phyloP scores from a whole-genome alignment of 768 basidiomycete genomes.

The Tylopilus plumbeoviolaceoides region DNA sequence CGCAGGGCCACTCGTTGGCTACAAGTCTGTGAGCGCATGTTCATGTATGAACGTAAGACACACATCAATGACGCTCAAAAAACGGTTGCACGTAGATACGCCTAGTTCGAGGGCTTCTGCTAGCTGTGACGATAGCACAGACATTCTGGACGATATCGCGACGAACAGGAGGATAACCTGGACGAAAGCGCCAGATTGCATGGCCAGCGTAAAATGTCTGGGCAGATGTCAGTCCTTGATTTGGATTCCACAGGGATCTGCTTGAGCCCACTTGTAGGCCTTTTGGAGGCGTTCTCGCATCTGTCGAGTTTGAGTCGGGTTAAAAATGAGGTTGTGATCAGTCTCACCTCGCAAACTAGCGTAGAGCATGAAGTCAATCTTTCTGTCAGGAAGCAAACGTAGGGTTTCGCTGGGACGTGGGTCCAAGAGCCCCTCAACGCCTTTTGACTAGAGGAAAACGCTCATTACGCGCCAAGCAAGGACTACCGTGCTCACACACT shows the following conservation, averaged over 20 bases:
- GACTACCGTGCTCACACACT: constrained; percentile 15
- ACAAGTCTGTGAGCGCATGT: constrained; percentile 4
- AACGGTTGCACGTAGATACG: constrained; percentile 24
- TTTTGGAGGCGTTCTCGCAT: constrained; percentile 41
- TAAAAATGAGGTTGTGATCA: neutral
- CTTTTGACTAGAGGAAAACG: constrained; percentile 39
- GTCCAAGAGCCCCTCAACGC: constrained; percentile 61
- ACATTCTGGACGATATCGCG: constrained; percentile 59
- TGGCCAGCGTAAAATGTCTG: constrained; percentile 58
- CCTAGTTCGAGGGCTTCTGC: constrained; percentile 33
- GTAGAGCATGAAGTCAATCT: constrained; percentile 33
- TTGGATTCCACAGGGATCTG: neutral
- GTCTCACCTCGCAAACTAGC: constrained; percentile 47
- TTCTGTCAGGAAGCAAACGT: constrained; percentile 33
- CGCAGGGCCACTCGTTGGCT: constrained; percentile 13
- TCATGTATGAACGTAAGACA: neutral
- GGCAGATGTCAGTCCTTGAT: neutral
- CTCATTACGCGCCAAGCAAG: neutral
- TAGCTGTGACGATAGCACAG: constrained; percentile 42
- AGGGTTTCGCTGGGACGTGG: constrained; percentile 43
- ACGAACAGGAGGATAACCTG: constrained; percentile 60
- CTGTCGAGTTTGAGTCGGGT: constrained; percentile 29
- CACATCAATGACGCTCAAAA: constrained; percentile 33
- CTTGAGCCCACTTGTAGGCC: constrained; percentile 49
- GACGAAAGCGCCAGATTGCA: constrained; percentile 73